phyloP scores from a whole-genome alignment of 2,329 filamentous ascomycete genomes.

The Chaetomium strumarium region DNA sequence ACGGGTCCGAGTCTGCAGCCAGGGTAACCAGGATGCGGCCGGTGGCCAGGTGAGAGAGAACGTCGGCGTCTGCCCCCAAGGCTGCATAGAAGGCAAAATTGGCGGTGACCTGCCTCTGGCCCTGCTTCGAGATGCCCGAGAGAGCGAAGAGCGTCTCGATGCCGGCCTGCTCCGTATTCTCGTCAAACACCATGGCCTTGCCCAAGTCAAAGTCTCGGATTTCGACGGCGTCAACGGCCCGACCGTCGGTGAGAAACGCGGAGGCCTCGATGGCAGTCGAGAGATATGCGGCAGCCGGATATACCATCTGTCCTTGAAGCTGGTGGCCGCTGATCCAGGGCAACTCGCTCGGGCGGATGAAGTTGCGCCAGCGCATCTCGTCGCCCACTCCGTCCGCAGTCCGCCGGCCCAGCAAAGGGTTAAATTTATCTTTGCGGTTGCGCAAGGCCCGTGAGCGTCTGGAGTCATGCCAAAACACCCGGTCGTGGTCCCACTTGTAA shows the following conservation, averaged over 20 bases:
- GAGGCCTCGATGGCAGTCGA: no score
- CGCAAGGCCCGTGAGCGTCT: no score
- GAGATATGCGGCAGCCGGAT: constrained; percentile 40
- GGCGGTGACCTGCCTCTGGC: background rate
- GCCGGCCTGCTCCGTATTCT: constrained; percentile 2
- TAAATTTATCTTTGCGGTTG: no score
- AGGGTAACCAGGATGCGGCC: background rate
- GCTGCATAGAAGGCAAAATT: background rate
- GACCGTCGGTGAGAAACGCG: no score
- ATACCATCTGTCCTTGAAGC: constrained; percentile 35
- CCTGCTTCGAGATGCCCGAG: background rate
- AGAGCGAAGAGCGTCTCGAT: constrained; percentile 3
- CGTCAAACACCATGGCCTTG: constrained; percentile 14
- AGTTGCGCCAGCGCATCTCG: constrained; percentile 16
- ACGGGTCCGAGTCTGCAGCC: background rate
- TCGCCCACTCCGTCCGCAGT: background rate
- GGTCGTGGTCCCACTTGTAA: background rate
- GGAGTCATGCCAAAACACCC: background rate
- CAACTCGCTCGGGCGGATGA: constrained; percentile 12
- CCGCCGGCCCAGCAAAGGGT: background rate
- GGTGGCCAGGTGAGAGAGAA: background rate
- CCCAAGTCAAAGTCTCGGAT: constrained; percentile 15
- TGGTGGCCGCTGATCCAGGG: constrained; percentile 36
- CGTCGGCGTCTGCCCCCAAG: background rate
- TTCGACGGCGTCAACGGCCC: no score